A percentile compares a stretch with the other conserved stretches of the same genome.
These are phyloP conservation scores for Penicillium canariense DNA, from an alignment of 495 filamentous ascomycete genomes.

Conservation along the genomic window DNA sequence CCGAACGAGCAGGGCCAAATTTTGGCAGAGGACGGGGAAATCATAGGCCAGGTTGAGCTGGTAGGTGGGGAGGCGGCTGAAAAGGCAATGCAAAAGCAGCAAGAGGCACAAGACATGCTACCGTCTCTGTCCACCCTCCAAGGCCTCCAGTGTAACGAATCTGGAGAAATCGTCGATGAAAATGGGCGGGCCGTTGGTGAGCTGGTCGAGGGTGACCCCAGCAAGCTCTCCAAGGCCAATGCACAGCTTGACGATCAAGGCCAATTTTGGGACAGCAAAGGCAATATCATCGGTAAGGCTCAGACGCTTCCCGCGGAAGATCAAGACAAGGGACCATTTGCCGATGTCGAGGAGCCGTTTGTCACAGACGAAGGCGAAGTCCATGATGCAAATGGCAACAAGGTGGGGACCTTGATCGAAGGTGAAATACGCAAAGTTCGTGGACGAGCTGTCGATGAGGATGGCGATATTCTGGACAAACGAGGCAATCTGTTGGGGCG, in stretches of 20 bases:
- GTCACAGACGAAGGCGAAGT: conserved; percentile 70
- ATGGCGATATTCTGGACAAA: conserved; percentile 80
- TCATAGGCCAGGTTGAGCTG: too few species aligned
- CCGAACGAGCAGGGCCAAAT: too few species aligned
- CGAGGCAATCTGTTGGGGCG: conserved; percentile 76
- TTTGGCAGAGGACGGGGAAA: too few species aligned
- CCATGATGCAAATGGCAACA: conserved; percentile 68
- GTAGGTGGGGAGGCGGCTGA: too few species aligned
- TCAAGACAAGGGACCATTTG: conserved; percentile 55
- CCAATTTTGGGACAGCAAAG: conserved; percentile 60
- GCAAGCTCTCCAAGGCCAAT: conserved; percentile 55
- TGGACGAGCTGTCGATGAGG: conserved; percentile 72
- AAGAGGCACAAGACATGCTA: too few species aligned
- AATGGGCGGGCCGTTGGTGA: conserved; percentile 57
- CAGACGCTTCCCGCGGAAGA: conserved; percentile 56
- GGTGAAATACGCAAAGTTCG: conserved; percentile 72
- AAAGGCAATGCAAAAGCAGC: too few species aligned
- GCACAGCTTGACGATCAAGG: conserved; percentile 59
- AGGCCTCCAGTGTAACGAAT: conserved; percentile 60
- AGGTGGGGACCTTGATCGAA: conserved; percentile 70
- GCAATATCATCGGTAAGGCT: conserved; percentile 58
- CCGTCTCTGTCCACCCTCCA: conserved; percentile 60
- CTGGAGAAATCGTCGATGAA: conserved; percentile 49
- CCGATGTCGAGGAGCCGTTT: conserved; percentile 61
- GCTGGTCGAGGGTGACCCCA: conserved; percentile 57